Evolutionary conservation across 1,139 yeast species (phyloP).

Genomic region (Suhomyces wounanorum): DNA sequence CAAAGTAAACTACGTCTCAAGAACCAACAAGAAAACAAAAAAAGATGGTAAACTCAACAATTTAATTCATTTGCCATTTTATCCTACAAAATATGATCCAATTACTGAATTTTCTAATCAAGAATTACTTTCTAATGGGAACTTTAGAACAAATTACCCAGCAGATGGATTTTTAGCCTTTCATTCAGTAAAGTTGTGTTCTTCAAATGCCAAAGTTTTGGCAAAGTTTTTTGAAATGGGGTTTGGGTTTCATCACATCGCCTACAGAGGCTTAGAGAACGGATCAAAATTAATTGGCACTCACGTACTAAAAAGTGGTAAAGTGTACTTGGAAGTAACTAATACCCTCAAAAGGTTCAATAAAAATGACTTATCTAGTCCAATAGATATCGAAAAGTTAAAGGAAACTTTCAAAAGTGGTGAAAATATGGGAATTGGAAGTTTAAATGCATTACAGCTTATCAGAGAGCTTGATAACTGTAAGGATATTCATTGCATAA

Average conservation of each 20-base stretch:
- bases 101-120: conserved; percentile 17
- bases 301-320: conserved; percentile 63
- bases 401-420: neutral
- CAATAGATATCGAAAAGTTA: neutral
- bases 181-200: conserved; percentile 45
- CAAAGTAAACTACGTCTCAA: neutral
- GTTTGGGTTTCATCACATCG: conserved; percentile 66
- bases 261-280: conserved; percentile 67
- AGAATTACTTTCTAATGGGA: conserved; percentile 30
- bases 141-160: conserved; percentile 23
- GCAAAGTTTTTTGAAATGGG: conserved; percentile 55
- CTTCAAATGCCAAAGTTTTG: conserved; percentile 66
- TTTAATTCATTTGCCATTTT: conserved; percentile 22
- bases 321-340: conserved; percentile 53
- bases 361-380: conserved; percentile 16
- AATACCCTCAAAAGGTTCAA: conserved; percentile 29
- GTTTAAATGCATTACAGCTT: neutral
- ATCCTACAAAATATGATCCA: conserved; percentile 22
- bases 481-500: neutral
- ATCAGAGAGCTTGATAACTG: neutral
- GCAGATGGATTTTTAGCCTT: conserved; percentile 37
- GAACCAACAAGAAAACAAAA: neutral
- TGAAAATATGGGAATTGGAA: neutral
- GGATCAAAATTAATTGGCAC: conserved; percentile 58
- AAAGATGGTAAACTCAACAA: neutral